These are phyloP conservation scores for Mimosa pudica DNA, from an alignment of 306 rosid species.

Conservation along the genomic window DNA sequence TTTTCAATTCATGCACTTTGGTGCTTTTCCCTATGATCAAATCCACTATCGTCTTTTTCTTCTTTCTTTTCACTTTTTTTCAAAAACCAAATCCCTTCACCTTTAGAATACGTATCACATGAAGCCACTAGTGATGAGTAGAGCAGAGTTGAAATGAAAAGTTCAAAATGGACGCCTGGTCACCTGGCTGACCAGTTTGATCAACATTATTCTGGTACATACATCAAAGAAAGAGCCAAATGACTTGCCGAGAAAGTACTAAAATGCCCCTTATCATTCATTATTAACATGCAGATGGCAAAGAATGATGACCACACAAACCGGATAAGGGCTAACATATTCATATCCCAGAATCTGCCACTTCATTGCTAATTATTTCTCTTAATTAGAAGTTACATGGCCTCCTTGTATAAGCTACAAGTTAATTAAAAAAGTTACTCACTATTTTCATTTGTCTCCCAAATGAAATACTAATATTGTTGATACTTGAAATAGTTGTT, in stretches of 20 bases:
- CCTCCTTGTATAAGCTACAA: background rate
- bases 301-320: constrained; percentile 11
- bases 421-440: background rate
- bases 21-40: background rate
- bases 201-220: background rate
- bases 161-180: background rate
- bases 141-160: background rate
- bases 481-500: background rate
- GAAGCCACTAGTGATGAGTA: background rate
- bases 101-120: background rate
- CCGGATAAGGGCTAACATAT: constrained; percentile 11
- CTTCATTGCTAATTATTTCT: background rate
- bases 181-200: background rate
- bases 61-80: background rate
- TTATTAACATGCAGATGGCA: background rate
- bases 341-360: constrained; percentile 1
- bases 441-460: background rate
- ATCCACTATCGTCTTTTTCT: background rate
- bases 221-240: background rate
- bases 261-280: background rate
- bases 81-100: background rate
- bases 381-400: background rate
- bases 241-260: background rate
- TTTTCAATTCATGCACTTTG: background rate
- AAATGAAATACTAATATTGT: background rate